These are phyloP conservation scores for Pichia eremophila DNA, from an alignment of 805 yeast genomes.

Conservation along the genomic window DNA sequence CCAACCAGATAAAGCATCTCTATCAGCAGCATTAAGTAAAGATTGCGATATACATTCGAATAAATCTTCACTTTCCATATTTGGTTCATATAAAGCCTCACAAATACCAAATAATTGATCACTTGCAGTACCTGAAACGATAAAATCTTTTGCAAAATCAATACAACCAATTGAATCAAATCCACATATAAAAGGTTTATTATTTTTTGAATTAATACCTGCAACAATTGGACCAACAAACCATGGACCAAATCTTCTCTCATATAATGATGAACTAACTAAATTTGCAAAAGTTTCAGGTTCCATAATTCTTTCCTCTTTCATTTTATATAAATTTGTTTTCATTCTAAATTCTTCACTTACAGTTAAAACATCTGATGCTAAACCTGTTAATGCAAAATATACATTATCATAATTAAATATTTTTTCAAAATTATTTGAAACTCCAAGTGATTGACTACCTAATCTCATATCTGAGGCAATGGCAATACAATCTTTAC, in stretches of 20 bases:
- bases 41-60: slow-evolving; percentile 96
- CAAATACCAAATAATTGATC: slow-evolving; percentile 98
- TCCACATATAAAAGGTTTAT: slow-evolving; percentile 86
- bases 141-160: slow-evolving; percentile 89
- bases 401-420: slow-evolving; percentile 80
- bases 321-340: slow-evolving; percentile 78
- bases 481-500: slow-evolving; percentile 96
- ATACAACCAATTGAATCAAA: slow-evolving; percentile 96
- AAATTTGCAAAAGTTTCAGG: slow-evolving; percentile 91
- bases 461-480: slow-evolving; percentile 95
- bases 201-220: slow-evolving; percentile 76
- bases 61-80: slow-evolving; percentile 86
- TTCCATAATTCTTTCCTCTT: slow-evolving; percentile 87
- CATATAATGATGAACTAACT: slow-evolving; percentile 83
- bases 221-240: slow-evolving; percentile 96
- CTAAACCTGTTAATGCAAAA: slow-evolving; percentile 90
- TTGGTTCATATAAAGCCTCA: slow-evolving; percentile 90
- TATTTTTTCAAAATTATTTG: slow-evolving; percentile 89
- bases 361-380: slow-evolving; percentile 85
- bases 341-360: slow-evolving; percentile 74
- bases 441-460: slow-evolving; percentile 81
- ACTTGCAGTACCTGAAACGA: slow-evolving; percentile 92
- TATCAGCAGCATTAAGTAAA: slow-evolving; percentile 85
- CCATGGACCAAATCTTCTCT: slow-evolving; percentile 90
- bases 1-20: slow-evolving; percentile 98